Conservation (phyloP, 495 filamentous ascomycete genomes). For the Penicillium cosmopolitanum region DNA sequence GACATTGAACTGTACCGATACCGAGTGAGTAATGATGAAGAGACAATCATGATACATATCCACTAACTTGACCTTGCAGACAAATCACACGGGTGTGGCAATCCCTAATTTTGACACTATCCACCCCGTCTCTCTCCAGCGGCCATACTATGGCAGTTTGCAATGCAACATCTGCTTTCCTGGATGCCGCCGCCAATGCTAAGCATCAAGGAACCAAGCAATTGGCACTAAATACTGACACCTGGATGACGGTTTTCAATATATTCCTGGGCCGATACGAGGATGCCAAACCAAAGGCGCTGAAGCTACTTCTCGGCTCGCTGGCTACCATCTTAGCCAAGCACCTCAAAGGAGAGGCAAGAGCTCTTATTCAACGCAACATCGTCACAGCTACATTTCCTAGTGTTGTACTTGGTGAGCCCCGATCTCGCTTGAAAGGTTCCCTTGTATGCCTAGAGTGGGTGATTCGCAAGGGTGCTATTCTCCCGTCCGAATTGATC, state of each 20-base stretch:
- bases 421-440: slow-evolving; percentile 44
- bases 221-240: slow-evolving; percentile 51
- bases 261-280: slow-evolving; percentile 77
- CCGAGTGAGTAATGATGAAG: slow-evolving; percentile 29
- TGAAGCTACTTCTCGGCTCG: slow-evolving; percentile 71
- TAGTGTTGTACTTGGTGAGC: slow-evolving; percentile 44
- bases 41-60: not conserved
- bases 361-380: slow-evolving; percentile 21
- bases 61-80: slow-evolving; percentile 24
- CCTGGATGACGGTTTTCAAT: slow-evolving; percentile 64
- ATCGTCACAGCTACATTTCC: slow-evolving; percentile 36
- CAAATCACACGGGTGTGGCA: slow-evolving; percentile 44
- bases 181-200: slow-evolving; percentile 49
- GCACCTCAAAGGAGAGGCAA: slow-evolving; percentile 44
- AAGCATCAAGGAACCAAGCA: slow-evolving; percentile 32
- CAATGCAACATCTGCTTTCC: slow-evolving; percentile 51
- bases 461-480: slow-evolving; percentile 43
- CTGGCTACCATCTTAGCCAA: slow-evolving; percentile 55
- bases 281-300: slow-evolving; percentile 70
- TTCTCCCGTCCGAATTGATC: slow-evolving; percentile 37
- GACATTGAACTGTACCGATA: slow-evolving; percentile 36
- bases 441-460: slow-evolving; percentile 47
- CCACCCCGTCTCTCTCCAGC: slow-evolving; percentile 40
- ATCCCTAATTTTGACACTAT: slow-evolving; percentile 42
- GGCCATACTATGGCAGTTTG: slow-evolving; percentile 47